Evolutionary conservation across 73 alveolate genomes (phyloP), one percentile per base, ranked within the genome.

Genomic region (Paramecium biaurelia): DNA sequence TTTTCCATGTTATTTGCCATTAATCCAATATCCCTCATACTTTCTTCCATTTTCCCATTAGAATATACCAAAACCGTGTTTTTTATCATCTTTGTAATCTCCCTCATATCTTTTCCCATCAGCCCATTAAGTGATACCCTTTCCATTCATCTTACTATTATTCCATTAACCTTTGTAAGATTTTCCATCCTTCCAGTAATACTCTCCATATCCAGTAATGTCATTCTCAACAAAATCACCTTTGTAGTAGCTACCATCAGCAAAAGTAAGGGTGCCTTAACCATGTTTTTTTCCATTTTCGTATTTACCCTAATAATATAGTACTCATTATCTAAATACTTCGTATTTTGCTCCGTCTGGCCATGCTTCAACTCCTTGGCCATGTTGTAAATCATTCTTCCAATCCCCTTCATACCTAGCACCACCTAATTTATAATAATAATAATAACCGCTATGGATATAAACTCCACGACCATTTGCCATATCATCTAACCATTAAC

Each of bases 361-460:
- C 96, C 97, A 95, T 1, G 70, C 92, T 84, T 95, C 97, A 28
- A 89, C 93, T 70, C 99, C 98, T 7, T 93, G n/a, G 10, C 99
- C 99, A 85, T 97, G 96, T 7, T 38, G 87, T 85, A 70, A 35
- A 85, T 96, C 98, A 79, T 96, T 90, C 47, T 82, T 76, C 98
- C 98, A 97, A 12, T 92, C 76, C 5, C 99, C 99, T 59, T 93
- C 97, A 85, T 96, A 97, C 70, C 58, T 92, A 56, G 96, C 98
- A 34, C 96, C 98, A 56, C 92, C 94, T 49, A 85, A 49, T 30
- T 88, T 92, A 56, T 53, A 76, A 38, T 12, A 42, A 70, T 43
- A 23, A 3, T 30, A 26, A 26, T 1, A 30, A 85, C 85, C 90
- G 8, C 93, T 92, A 90, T 85, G 97, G n/a, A 92, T 47, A 88